These are phyloP conservation scores for Chlamydomonas incerta DNA, from an alignment of 139 green algal species.

Conservation along the genomic window DNA sequence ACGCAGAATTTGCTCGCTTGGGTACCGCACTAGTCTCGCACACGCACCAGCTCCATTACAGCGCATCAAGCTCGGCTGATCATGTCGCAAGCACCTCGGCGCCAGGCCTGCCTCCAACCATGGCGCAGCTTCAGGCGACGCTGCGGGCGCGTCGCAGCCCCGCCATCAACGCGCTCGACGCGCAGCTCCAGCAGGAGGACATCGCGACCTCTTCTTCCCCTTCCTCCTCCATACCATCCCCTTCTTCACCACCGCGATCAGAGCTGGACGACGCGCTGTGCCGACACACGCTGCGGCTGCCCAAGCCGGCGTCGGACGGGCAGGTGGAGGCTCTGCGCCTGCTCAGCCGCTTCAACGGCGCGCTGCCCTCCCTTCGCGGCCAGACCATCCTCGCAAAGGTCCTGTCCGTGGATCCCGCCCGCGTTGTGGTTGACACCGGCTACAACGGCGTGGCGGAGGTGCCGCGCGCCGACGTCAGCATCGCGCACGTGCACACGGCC, in stretches of 20 bases:
- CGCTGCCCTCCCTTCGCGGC: conserved; percentile 12
- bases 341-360: conserved; percentile 16
- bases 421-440: conserved; percentile 49
- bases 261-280: neutral
- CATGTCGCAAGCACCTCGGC: conserved; percentile 8
- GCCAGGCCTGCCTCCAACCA: neutral
- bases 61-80: neutral
- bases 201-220: no score
- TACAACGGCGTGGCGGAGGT: conserved; percentile 45
- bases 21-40: no score
- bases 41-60: neutral
- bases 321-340: conserved; percentile 30
- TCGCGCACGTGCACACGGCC: neutral
- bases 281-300: neutral
- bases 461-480: neutral
- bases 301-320: neutral
- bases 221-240: no score
- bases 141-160: neutral
- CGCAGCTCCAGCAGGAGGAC: neutral
- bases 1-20: no score
- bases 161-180: neutral
- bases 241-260: no score
- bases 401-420: neutral
- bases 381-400: conserved; percentile 37
- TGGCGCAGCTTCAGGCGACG: conserved; percentile 1